phyloP scores from a whole-genome alignment of 2,329 filamentous ascomycete genomes.

The Clarireedia homoeocarpa region DNA sequence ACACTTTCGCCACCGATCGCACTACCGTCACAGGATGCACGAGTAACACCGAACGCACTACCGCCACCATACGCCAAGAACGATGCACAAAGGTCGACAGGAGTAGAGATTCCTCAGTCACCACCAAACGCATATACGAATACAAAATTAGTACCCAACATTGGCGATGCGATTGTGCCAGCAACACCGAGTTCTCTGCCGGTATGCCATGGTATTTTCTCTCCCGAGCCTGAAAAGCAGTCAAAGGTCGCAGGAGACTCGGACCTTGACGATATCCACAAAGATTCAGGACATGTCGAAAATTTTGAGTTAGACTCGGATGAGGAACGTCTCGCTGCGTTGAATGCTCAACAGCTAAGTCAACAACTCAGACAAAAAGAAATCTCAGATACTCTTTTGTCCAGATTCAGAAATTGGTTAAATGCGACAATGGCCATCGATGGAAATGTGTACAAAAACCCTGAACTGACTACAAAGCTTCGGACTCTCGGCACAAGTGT shows the following conservation, averaged over 20 bases:
- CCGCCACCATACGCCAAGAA: background rate
- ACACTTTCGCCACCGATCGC: too few relatives aligned
- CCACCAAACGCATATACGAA: background rate
- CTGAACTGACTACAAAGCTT: background rate
- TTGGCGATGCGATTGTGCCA: background rate
- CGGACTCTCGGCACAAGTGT: background rate
- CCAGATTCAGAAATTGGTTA: background rate
- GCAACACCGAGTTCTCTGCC: background rate
- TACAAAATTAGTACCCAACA: background rate
- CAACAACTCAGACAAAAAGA: background rate
- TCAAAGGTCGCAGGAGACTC: background rate
- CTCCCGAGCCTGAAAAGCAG: background rate
- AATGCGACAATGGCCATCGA: background rate
- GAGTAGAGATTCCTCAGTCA: background rate
- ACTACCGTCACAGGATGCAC: too few relatives aligned
- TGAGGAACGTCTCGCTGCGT: background rate
- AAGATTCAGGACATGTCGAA: background rate
- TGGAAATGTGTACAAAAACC: background rate
- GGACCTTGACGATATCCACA: background rate
- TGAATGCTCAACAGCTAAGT: background rate
- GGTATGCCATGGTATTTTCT: background rate
- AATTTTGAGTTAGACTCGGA: background rate
- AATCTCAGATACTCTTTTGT: background rate
- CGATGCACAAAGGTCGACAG: background rate
- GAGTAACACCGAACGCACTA: too few relatives aligned